phyloP scores from a whole-genome alignment of 176 grass and related monocot species.

The Echinochloa phyllopogon region DNA sequence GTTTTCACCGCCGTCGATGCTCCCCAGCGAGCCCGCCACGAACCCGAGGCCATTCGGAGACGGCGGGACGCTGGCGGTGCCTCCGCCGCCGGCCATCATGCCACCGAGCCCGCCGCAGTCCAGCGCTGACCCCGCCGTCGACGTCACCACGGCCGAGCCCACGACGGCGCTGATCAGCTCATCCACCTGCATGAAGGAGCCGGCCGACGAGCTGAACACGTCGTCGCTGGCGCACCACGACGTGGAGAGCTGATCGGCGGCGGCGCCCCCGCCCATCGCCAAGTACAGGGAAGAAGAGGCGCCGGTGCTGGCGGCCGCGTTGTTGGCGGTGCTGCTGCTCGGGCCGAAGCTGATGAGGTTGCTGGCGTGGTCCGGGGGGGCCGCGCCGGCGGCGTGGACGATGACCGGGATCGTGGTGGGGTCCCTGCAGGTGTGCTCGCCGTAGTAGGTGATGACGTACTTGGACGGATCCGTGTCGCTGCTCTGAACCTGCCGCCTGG shows the following conservation, averaged over 20 bases:
- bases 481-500: conserved; percentile 62
- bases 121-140: neutral
- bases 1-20: conserved; percentile 32
- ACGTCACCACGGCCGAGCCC: conserved; percentile 27
- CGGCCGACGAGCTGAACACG: conserved; percentile 58
- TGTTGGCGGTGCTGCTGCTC: neutral
- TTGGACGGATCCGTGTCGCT: conserved; percentile 50
- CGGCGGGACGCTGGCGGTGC: neutral
- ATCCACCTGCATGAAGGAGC: conserved; percentile 43
- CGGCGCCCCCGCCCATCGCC: neutral
- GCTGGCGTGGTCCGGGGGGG: neutral
- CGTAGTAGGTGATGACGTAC: conserved; percentile 62
- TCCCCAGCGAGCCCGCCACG: conserved; percentile 16
- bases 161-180: conserved; percentile 56
- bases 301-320: neutral
- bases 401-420: conserved; percentile 46
- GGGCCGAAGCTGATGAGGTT: conserved; percentile 66
- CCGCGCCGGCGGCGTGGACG: conserved; percentile 4
- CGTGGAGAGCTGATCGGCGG: neutral
- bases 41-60: conserved; percentile 35
- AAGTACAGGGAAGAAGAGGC: neutral
- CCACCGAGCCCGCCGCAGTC: conserved; percentile 2
- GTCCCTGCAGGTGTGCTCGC: conserved; percentile 72
- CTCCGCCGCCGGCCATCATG: neutral
- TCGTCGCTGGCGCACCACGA: conserved; percentile 56